These are phyloP conservation scores for Podospora bellae-mahoneyi DNA, from an alignment of 495 filamentous ascomycete genomes.

Conservation along the genomic window DNA sequence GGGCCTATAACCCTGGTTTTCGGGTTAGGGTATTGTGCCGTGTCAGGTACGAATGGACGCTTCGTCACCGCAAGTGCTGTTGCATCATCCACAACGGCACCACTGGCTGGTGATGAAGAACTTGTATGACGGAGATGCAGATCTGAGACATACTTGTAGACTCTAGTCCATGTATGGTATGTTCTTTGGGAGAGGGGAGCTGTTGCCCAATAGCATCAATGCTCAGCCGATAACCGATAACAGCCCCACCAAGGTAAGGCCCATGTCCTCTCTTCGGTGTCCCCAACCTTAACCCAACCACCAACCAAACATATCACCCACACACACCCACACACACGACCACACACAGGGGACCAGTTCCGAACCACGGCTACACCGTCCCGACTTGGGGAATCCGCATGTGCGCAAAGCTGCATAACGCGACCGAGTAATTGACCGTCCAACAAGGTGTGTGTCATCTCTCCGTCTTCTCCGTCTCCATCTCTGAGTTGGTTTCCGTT, in stretches of 20 bases:
- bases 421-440: not conserved
- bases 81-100: not conserved
- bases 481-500: not conserved
- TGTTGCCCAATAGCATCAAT: not conserved
- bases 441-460: not conserved
- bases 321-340: not conserved
- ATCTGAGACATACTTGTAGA: not conserved
- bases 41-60: too few species aligned
- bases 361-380: slow-evolving; percentile 3
- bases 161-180: not conserved
- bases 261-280: not conserved
- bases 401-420: not conserved
- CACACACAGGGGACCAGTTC: not conserved
- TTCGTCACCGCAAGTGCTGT: not conserved
- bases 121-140: not conserved
- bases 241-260: slow-evolving; percentile 9
- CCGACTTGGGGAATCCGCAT: not conserved
- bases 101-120: not conserved
- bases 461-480: not conserved
- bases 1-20: not conserved
- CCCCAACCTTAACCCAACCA: slow-evolving; percentile 24
- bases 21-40: not conserved
- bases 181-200: not conserved
- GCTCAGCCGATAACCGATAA: not conserved
- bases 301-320: slow-evolving; percentile 9